phyloP scores from a whole-genome alignment of 345 rosid genomes.

The Firmiana major region DNA sequence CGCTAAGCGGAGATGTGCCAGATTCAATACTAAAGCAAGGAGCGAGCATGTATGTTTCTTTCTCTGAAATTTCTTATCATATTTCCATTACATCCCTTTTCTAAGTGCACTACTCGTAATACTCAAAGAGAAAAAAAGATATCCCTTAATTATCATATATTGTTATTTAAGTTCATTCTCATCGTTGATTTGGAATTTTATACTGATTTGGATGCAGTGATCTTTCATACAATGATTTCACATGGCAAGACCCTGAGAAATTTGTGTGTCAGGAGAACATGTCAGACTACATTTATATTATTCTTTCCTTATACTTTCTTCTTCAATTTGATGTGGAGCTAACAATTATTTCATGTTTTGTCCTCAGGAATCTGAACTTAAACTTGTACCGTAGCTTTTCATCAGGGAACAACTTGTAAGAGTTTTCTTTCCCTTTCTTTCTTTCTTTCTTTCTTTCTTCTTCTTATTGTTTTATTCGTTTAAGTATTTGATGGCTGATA shows the following conservation, averaged over 20 bases:
- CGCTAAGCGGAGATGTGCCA: constrained; percentile 50
- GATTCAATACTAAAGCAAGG: constrained; percentile 48
- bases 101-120: not conserved
- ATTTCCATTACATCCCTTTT: not conserved
- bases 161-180: not conserved
- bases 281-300: constrained; percentile 30
- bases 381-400: constrained; percentile 60
- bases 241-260: constrained; percentile 41
- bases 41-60: constrained; percentile 42
- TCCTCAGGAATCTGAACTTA: constrained; percentile 50
- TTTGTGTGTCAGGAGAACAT: constrained; percentile 47
- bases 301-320: constrained; percentile 11
- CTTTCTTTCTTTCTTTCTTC: not conserved
- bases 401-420: constrained; percentile 41
- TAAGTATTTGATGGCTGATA: not conserved
- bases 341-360: not conserved
- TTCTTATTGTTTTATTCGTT: not conserved
- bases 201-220: constrained; percentile 43
- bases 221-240: constrained; percentile 72
- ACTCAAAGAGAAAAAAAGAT: not conserved
- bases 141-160: not conserved
- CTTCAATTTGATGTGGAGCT: constrained; percentile 16
- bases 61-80: not conserved
- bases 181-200: not conserved
- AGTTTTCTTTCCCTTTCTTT: constrained; percentile 7